Evolutionary conservation across 2,329 filamentous ascomycete species (phyloP).

Genomic region (Colletotrichum limetticola): DNA sequence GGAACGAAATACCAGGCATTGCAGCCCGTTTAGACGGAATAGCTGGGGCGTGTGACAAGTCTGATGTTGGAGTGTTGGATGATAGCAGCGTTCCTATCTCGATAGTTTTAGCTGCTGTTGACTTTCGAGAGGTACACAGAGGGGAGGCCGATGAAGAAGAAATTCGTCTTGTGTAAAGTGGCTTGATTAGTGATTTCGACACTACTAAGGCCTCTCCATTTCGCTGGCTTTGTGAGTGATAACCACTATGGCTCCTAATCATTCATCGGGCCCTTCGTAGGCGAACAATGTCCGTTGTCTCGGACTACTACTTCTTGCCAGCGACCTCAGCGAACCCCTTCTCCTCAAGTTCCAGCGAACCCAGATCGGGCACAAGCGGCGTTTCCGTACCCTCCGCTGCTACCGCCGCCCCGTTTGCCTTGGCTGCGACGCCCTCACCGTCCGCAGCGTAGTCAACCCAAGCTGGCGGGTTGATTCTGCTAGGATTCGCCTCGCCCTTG

Average conservation of each 20-base stretch:
- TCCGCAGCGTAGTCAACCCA: constrained; percentile 66
- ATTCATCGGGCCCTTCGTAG: not conserved
- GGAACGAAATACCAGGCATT: not conserved
- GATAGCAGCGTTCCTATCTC: no score
- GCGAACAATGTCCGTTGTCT: not conserved
- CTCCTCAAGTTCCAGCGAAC: constrained; percentile 61
- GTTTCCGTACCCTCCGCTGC: constrained; percentile 59
- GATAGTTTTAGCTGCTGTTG: not conserved
- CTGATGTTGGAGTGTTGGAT: not conserved
- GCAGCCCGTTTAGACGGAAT: not conserved
- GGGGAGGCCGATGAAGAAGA: not conserved
- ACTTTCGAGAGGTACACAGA: not conserved
- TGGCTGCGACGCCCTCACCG: not conserved
- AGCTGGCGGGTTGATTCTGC: constrained; percentile 74
- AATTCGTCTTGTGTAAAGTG: not conserved
- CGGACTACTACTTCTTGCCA: constrained; percentile 43
- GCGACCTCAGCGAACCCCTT: constrained; percentile 61
- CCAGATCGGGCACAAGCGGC: constrained; percentile 57
- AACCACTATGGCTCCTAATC: no score
- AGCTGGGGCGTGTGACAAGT: not conserved
- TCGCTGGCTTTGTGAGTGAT: not conserved
- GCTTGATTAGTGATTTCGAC: not conserved
- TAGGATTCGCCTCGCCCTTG: constrained; percentile 73
- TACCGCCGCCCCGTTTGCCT: constrained; percentile 39
- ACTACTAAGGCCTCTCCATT: not conserved